A percentile compares a stretch with the other conserved stretches of the same genome.
phyloP scores from a whole-genome alignment of 345 rosid species.

The Arabidopsis arenosa region DNA sequence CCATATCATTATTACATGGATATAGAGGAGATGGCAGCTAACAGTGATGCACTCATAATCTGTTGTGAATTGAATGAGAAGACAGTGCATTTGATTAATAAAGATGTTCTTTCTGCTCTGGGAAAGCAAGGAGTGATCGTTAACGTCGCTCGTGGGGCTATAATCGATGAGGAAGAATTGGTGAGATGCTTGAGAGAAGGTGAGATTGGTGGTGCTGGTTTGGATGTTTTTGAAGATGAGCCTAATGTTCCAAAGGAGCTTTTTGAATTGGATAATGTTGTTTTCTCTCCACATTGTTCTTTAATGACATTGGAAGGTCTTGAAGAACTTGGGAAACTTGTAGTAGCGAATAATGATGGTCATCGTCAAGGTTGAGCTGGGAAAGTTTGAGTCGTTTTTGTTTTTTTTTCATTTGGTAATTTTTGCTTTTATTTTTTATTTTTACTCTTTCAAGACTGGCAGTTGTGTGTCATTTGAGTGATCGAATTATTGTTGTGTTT shows the following conservation, averaged over 20 bases:
- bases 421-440: too few relatives aligned
- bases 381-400: neutral
- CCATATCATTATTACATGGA: neutral
- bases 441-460: too few relatives aligned
- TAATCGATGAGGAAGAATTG: neutral
- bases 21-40: neutral
- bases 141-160: slow-evolving; percentile 11
- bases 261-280: slow-evolving; percentile 7
- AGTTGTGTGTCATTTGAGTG: too few relatives aligned
- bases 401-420: too few relatives aligned
- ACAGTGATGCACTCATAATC: neutral
- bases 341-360: neutral
- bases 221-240: slow-evolving; percentile 17
- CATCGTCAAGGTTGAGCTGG: neutral
- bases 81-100: neutral
- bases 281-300: slow-evolving; percentile 3
- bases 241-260: neutral
- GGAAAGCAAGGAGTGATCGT: slow-evolving; percentile 12
- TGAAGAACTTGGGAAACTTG: neutral
- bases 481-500: too few relatives aligned
- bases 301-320: neutral
- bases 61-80: neutral
- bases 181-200: slow-evolving; percentile 10
- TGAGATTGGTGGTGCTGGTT: slow-evolving; percentile 22
- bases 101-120: neutral